Base-by-base conservation (phyloP, 2,329 filamentous ascomycete species). In the Paraphaeosphaeria minitans region DNA sequence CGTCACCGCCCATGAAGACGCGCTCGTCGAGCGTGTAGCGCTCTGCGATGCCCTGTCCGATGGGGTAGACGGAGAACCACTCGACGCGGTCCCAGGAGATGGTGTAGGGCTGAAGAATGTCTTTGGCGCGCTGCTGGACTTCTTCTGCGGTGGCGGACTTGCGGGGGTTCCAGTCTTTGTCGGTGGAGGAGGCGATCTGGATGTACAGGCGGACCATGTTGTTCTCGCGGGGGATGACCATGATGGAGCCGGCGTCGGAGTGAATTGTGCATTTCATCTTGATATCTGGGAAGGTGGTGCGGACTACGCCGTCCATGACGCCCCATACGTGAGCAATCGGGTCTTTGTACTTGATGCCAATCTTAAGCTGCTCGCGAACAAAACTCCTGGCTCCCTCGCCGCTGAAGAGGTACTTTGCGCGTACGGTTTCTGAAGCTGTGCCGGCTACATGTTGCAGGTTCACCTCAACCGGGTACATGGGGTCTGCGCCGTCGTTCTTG, bases 401-500 rank as follows among this genome's bases (percentile, higher is more conserved):
- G 67, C 84, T 85, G 75, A 87, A 88, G 13, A 88, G 75, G 60
- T 87, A 88, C 75, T 87, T 88, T 42, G 85, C 77, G 56, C 84
- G 80, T 12, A 87, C 80, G 1, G 81, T 93, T 78, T 96, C 90
- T 39, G 82, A 82, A 9, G 82, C 79, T 22, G 85, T 86, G 31
- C 91, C 91, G 69, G 96, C 90, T 14, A 93, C 82, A 67, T 93
- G 90, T 71, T 89, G 86, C 49, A 97, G 79, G 58, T 87, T 83
- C 29, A 97, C 92, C 64, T 91, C 84, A 1, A 97, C 90, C 0
- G 93, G 93, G 71, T 95, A 96, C 24, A 87, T 85, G 65, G 86
- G 82, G 65, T 87, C 83, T 56, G 79, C 76, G 29, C 82, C 84
- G 68, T 87, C 84, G 55, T 87, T 88, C 67, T 84, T 78, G 73